Base-by-base conservation (phyloP, 2,329 filamentous ascomycete species). In the Polychaeton citri region DNA sequence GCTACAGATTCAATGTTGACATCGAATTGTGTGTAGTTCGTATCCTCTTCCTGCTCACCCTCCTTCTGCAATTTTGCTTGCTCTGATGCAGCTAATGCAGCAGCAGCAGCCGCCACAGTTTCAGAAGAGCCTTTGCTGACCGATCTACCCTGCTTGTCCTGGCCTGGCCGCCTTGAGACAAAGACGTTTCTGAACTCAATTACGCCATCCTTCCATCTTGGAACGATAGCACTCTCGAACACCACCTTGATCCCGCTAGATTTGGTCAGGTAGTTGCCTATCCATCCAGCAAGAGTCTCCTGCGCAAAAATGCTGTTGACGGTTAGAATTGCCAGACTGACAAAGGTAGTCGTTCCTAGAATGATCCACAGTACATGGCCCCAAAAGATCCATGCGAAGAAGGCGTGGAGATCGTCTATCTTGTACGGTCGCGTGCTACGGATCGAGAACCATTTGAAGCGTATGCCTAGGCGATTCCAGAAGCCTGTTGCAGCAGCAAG, bases 361-460 rank as follows among this genome's bases (percentile, higher is more conserved):
- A 96, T 71, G 48, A 98, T 75, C 90, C 90, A 98, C 8, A 94
- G 73, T 6, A 98, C 68, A 59, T 98, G 90, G 0, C 88, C 90
- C 36, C 95, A 70, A 43, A 96, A 72, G 43, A 98, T 81, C 88
- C 88, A 96, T 2, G 90, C 96, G 36, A 85, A 76, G 43, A 98
- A 88, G 3, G 90, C 90, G 32, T 86, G 83, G 68, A 94, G 95
- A 62, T 98, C 90, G 57, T 98, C 90, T 16, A 80, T 74, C 58
- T 93, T 98, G 74, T 90, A 98, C 1, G 90, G 90, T 24, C 90
- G 73, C 57, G 82, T 83, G 55, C 87, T 94, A 53, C 87, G 72
- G 50, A 98, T 98, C 2, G 90, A 92, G 50, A 90, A 79, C 90
- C 90, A 98, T 61, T 98, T 98, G 65, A 96, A 92, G 28, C 86